Evolutionary conservation across 257 asterid species (phyloP).

Genomic region (Solanum clarkiae): DNA sequence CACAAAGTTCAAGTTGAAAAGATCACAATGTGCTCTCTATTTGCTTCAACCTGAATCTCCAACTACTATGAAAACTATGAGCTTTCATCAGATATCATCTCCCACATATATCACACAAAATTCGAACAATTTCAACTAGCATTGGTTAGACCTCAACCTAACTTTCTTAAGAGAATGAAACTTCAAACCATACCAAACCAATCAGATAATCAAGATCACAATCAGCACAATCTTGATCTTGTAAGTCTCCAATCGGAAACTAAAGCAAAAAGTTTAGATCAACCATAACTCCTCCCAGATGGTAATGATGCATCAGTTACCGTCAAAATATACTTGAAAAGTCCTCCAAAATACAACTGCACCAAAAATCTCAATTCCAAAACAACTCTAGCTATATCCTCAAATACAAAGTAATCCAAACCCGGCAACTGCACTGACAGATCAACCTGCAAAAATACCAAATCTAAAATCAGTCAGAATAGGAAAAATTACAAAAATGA

Average conservation of each 20-base stretch:
- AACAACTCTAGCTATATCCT: slow-evolving; percentile 3
- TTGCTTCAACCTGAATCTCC: slow-evolving; percentile 35
- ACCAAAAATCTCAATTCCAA: slow-evolving; percentile 4
- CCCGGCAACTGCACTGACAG: slow-evolving; percentile 11
- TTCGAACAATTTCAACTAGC: slow-evolving; percentile 24
- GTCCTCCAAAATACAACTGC: slow-evolving; percentile 2
- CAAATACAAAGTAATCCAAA: slow-evolving; percentile 5
- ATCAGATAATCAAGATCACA: background rate
- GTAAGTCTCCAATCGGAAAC: background rate
- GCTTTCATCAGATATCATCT: slow-evolving; percentile 34
- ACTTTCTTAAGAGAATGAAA: slow-evolving; percentile 5
- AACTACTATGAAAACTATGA: slow-evolving; percentile 14
- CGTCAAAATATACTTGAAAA: slow-evolving; percentile 15
- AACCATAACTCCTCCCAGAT: slow-evolving; percentile 2
- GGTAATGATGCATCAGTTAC: slow-evolving; percentile 7
- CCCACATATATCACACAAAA: slow-evolving; percentile 16
- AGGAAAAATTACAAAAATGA: background rate
- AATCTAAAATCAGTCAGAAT: background rate
- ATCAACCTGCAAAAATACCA: slow-evolving; percentile 45
- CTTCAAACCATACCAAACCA: background rate
- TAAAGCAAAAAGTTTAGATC: slow-evolving; percentile 15
- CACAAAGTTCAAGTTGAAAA: background rate
- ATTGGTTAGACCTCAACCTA: slow-evolving; percentile 11
- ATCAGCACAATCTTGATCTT: background rate
- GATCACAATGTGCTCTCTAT: slow-evolving; percentile 11